Base-by-base conservation (phyloP, 306 rosid species). In the Casuarina equisetifolia region DNA sequence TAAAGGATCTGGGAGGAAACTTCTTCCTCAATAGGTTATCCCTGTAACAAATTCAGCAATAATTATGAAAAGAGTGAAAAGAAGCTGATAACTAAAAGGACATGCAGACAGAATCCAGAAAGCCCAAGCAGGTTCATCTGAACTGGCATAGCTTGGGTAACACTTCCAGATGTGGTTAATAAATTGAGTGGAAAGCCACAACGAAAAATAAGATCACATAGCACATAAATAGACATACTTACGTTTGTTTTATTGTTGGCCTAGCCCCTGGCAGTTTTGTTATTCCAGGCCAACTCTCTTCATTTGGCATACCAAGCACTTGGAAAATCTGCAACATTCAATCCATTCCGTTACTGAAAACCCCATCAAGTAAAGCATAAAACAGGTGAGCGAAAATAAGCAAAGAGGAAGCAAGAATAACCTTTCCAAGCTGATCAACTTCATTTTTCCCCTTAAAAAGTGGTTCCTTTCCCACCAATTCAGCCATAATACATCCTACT, bases 401-500 rank as follows among this genome's bases (percentile, higher is more conserved):
- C 43, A 62, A 61, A 17, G 35, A 70, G 3, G 43, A 3, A 76
- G 44, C 13, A 46, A 25, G 17, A 7, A 12, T 59, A 43, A 93
- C 98, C 90, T 92, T 91, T 67, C 91, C 90, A 61, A 96, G 86
- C 86, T 96, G 99, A 45, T 96, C 97, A 12, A 89, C 78, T 88
- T 92, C 99, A 6, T 83, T 83, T 86, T 90, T 92, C 9, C 98
- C 99, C 57, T 36, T 87, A 76, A 96, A 96, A 9, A 96, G 91
- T n/a, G 99, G 88, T 20, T 84, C 85, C 90, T 88, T 91, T 0
- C 93, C 86, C 80, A 96, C 57, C 77, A 92, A 74, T 76, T 96
- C 99, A 6, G 96, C 98, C 98, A 96, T 91, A 84, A 96, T 90
- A 74, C 99, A 96, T 35, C 99, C 99, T 54, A 92, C 88, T 0